phyloP scores from a whole-genome alignment of 1,284 basidiomycete genomes.

The Trametes versicolor region DNA sequence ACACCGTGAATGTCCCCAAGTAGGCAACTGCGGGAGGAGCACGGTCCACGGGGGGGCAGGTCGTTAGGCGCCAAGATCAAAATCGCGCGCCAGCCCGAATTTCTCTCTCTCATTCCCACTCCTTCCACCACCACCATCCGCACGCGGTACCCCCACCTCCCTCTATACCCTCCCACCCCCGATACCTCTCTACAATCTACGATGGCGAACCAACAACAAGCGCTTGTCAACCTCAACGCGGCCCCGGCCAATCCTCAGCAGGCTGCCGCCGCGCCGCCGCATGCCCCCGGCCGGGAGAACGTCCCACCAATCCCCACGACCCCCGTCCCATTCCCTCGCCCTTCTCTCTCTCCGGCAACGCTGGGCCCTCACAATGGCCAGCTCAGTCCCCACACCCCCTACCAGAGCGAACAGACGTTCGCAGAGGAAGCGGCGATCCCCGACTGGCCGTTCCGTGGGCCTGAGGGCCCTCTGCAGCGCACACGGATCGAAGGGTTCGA shows the following conservation, averaged over 20 bases:
- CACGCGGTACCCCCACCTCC: neutral
- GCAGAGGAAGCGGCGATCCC: neutral
- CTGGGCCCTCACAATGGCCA: constrained; percentile 2
- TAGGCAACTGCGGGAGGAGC: neutral
- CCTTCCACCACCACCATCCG: neutral
- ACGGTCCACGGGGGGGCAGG: constrained; percentile 1
- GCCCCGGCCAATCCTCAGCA: no score
- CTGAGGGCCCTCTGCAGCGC: neutral
- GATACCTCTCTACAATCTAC: neutral
- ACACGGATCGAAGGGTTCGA: neutral
- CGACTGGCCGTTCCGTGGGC: neutral
- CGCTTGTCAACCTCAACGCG: no score
- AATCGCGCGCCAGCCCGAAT: neutral
- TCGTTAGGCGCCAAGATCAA: constrained; percentile 17
- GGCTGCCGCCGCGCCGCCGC: no score
- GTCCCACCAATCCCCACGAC: no score
- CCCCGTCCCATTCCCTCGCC: no score
- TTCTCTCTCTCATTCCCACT: constrained; percentile 1
- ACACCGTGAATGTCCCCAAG: neutral
- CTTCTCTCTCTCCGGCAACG: no score
- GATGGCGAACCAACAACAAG: no score
- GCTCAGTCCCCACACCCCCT: neutral
- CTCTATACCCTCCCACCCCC: neutral
- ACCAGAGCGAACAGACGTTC: neutral
- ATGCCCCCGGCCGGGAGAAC: no score